A percentile compares a stretch with the other conserved stretches of the same genome.
These are phyloP conservation scores for Sonneratia alba DNA, from an alignment of 345 rosid genomes.

Conservation along the genomic window DNA sequence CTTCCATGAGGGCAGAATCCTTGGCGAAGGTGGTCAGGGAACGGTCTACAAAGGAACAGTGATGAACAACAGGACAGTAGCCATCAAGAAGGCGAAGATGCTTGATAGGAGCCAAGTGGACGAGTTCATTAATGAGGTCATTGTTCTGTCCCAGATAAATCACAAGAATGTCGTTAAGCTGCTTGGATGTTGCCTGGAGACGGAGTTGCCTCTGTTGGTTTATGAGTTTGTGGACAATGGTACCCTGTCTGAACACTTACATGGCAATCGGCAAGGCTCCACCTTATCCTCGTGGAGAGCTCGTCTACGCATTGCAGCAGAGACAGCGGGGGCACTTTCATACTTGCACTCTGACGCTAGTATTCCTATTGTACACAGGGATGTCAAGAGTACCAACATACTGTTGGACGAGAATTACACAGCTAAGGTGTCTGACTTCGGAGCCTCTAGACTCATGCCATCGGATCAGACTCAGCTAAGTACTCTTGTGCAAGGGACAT, in stretches of 20 bases:
- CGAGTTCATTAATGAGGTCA: slow-evolving; percentile 36
- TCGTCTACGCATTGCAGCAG: background rate
- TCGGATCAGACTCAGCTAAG: slow-evolving; percentile 35
- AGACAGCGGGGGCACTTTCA: slow-evolving; percentile 3
- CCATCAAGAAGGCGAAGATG: slow-evolving; percentile 33
- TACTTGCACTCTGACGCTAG: background rate
- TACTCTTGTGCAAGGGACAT: slow-evolving; percentile 40
- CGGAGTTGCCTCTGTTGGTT: slow-evolving; percentile 28
- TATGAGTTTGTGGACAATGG: slow-evolving; percentile 29
- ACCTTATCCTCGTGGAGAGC: no score
- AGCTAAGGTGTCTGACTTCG: slow-evolving; percentile 44
- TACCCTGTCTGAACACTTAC: slow-evolving; percentile 25
- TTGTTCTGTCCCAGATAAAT: slow-evolving; percentile 32
- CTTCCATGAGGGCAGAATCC: slow-evolving; percentile 16
- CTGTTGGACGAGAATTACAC: slow-evolving; percentile 26
- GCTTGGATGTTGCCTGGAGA: slow-evolving; percentile 37
- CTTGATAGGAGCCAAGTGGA: slow-evolving; percentile 25
- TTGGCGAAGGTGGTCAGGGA: slow-evolving; percentile 32
- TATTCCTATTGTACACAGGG: background rate
- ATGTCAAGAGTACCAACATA: no score
- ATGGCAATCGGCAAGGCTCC: background rate
- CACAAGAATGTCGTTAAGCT: slow-evolving; percentile 34
- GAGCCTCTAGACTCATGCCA: slow-evolving; percentile 32
- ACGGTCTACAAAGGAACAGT: no score
- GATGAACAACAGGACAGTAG: slow-evolving; percentile 13